phyloP scores from a whole-genome alignment of 164 flowering plant genomes.

The Umbellularia californica region DNA sequence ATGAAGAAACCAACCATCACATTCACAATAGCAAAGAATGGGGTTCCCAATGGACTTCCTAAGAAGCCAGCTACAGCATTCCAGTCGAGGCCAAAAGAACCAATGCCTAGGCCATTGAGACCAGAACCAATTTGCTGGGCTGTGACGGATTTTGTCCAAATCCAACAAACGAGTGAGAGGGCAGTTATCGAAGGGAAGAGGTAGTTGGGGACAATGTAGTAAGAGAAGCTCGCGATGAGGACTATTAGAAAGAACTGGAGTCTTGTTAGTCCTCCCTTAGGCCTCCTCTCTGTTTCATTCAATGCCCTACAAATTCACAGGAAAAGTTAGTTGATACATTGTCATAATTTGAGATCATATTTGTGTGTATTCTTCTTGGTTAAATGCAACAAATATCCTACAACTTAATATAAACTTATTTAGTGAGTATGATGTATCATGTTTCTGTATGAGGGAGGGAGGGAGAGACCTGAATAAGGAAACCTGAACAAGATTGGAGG shows the following conservation, averaged over 20 bases:
- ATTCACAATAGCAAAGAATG: slow-evolving; percentile 45
- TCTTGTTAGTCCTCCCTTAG: slow-evolving; percentile 46
- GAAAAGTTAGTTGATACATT: background rate
- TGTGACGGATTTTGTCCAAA: slow-evolving; percentile 25
- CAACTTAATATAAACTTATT: background rate
- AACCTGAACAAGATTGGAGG: slow-evolving; percentile 12
- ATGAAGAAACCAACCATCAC: slow-evolving; percentile 35
- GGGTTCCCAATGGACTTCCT: slow-evolving; percentile 54
- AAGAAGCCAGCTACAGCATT: slow-evolving; percentile 38
- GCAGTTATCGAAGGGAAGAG: slow-evolving; percentile 50
- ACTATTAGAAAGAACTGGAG: slow-evolving; percentile 57
- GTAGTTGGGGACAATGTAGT: slow-evolving; percentile 24
- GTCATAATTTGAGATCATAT: no score
- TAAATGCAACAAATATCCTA: no score
- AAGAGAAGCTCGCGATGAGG: slow-evolving; percentile 44
- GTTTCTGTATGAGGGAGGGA: background rate
- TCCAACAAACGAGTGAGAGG: slow-evolving; percentile 55
- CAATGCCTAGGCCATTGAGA: slow-evolving; percentile 47
- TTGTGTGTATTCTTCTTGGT: no score
- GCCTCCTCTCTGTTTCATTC: slow-evolving; percentile 45
- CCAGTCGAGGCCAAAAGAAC: slow-evolving; percentile 62
- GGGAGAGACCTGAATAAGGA: slow-evolving; percentile 9
- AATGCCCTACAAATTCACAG: slow-evolving; percentile 36
- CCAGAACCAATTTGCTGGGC: slow-evolving; percentile 67
- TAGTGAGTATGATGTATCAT: background rate